Base-by-base conservation (phyloP, 2,329 filamentous ascomycete species). In the Dothideomycetidae sp. region DNA sequence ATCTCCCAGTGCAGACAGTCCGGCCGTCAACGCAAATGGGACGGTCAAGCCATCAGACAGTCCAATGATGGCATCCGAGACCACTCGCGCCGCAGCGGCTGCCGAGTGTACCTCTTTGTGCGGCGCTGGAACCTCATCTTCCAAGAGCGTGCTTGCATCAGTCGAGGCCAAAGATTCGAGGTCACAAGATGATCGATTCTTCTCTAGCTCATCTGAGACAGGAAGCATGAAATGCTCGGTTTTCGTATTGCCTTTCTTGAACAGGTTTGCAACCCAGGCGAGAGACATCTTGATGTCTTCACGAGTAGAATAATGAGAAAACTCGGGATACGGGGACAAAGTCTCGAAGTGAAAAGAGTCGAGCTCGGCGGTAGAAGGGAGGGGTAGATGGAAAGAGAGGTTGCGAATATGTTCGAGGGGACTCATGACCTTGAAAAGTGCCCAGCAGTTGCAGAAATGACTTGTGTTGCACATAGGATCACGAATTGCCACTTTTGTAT, bases 1-100 rank as follows among this genome's bases (percentile, higher is more conserved):
- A 19, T 56, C 49, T 3, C 55, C 56, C 11, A 61, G 42, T 4
- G 58, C 56, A 3, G 57, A 59, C 4, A 62, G 47, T 10, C 59
- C 58, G 1, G 59, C 58, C 11, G 58, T 61, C 9, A 62, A 47
- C 3, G 59, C 59, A 42, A 62, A 62, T 2, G 59, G 59, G 3
- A 62, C 59, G 1, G 59, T 61, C 38, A 62, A 45, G 29, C 59
- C 59, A 40, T 62, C 59, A 9, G 58, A 59, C 12, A 60, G 50
- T 12, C 59, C 59, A 28, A 62, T 54, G 11, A 58, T 61, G 5
- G 57, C 54, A 44, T 62, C 58, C 3, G 65, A 64, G 30, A 68
- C 54, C 33, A 65, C 28, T 23, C 38, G 21, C 12, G 38, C 38
- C 5, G 29, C 33, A 26, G 33, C 14, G 12, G 33, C 32, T 3